These are phyloP conservation scores for Kalanchoe fedtschenkoi DNA, from an alignment of 164 flowering plant species.

Conservation along the genomic window DNA sequence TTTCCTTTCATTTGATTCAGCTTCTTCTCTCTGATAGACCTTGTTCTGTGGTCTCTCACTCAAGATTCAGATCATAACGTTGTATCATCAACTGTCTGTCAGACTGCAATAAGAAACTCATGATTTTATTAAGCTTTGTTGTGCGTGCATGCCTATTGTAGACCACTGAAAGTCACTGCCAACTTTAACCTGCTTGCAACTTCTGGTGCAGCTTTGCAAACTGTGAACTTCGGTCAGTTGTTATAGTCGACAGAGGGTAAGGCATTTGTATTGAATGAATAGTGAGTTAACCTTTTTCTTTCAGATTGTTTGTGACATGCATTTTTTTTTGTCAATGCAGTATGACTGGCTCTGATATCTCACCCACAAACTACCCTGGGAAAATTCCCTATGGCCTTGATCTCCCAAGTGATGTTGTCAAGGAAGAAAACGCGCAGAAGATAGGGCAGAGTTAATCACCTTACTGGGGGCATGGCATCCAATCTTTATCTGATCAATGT, in stretches of 20 bases:
- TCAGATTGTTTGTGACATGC: neutral
- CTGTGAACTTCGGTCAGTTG: conserved; percentile 58
- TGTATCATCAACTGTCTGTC: too few relatives aligned
- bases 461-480: neutral
- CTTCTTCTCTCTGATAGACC: neutral
- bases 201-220: conserved; percentile 40
- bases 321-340: conserved; percentile 23
- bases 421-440: conserved; percentile 15
- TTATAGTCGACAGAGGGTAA: conserved; percentile 41
- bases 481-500: neutral
- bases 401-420: conserved; percentile 38
- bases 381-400: conserved; percentile 42
- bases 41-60: neutral
- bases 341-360: conserved; percentile 27
- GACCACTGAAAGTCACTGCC: neutral
- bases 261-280: neutral
- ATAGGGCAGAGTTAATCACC: neutral
- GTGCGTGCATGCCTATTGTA: neutral
- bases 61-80: neutral
- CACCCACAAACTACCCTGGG: conserved; percentile 37
- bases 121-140: too few relatives aligned
- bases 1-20: neutral
- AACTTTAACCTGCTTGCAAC: neutral
- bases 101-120: too few relatives aligned
- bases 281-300: neutral